These are phyloP conservation scores for Aspergillus tamarii DNA, from an alignment of 2,329 filamentous ascomycete genomes.

Conservation along the genomic window DNA sequence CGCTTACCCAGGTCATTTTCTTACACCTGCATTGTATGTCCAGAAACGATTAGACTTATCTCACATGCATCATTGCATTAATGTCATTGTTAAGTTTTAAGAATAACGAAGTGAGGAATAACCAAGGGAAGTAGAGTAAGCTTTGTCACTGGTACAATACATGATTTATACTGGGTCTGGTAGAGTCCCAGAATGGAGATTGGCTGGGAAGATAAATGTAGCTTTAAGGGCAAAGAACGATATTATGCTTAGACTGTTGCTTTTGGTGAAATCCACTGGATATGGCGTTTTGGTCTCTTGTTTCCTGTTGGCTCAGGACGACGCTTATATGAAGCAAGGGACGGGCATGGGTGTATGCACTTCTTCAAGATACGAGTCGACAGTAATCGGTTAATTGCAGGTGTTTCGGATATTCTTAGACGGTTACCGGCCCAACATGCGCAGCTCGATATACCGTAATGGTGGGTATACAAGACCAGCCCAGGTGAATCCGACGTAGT, in stretches of 20 bases:
- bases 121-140: neutral
- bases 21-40: too few species aligned
- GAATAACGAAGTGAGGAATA: neutral
- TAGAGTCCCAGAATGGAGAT: neutral
- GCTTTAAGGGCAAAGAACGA: neutral
- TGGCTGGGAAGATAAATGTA: neutral
- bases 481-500: slow-evolving; percentile 64
- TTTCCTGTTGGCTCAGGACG: neutral
- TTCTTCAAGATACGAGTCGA: neutral
- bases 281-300: neutral
- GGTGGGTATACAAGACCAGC: slow-evolving; percentile 60
- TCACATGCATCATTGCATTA: neutral
- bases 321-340: neutral
- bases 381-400: neutral
- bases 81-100: neutral
- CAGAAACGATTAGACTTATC: neutral
- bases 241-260: neutral
- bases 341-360: neutral
- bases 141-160: neutral
- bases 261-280: neutral
- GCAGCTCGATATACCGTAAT: slow-evolving; percentile 56
- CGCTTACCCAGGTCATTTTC: neutral
- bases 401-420: neutral
- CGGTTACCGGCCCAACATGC: slow-evolving; percentile 50
- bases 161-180: neutral